Percentiles rank a stretch among this genome's conserved stretches.
Conservation (phyloP, 176 grass and related monocot genomes). For the Oryza officinalis region DNA sequence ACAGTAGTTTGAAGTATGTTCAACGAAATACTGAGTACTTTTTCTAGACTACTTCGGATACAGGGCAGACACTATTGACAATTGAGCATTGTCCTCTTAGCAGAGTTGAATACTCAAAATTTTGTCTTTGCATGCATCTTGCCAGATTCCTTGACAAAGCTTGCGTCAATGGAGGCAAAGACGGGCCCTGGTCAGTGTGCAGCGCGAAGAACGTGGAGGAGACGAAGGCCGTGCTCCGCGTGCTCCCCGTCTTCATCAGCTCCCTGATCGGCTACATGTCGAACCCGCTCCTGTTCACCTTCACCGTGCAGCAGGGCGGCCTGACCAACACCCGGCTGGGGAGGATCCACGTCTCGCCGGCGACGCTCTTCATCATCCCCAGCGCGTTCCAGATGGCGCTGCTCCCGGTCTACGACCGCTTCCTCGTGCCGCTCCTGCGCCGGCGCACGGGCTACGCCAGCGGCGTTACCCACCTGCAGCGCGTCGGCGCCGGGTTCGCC, state of each 20-base stretch:
- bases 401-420: constrained; percentile 47
- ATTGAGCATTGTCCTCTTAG: too few species aligned
- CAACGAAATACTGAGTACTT: background rate
- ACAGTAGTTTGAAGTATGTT: constrained; percentile 34
- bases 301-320: constrained; percentile 58
- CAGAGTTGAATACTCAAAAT: background rate
- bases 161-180: constrained; percentile 42
- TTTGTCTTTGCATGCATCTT: constrained; percentile 10
- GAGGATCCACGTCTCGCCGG: constrained; percentile 51
- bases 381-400: constrained; percentile 51
- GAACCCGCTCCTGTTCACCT: constrained; percentile 33
- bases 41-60: too few species aligned
- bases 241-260: constrained; percentile 64
- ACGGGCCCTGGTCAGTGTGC: constrained; percentile 51
- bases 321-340: constrained; percentile 62
- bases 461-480: constrained; percentile 56
- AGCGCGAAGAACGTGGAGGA: constrained; percentile 56
- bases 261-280: constrained; percentile 52
- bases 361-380: constrained; percentile 63
- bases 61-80: background rate
- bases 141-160: constrained; percentile 70
- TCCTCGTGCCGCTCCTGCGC: constrained; percentile 47
- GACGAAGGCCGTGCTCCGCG: constrained; percentile 50
- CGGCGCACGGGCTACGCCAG: constrained; percentile 37
- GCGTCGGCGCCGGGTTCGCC: constrained; percentile 41